Conservation (phyloP, 805 yeast genomes). For the Saccharomyces paradoxus region DNA sequence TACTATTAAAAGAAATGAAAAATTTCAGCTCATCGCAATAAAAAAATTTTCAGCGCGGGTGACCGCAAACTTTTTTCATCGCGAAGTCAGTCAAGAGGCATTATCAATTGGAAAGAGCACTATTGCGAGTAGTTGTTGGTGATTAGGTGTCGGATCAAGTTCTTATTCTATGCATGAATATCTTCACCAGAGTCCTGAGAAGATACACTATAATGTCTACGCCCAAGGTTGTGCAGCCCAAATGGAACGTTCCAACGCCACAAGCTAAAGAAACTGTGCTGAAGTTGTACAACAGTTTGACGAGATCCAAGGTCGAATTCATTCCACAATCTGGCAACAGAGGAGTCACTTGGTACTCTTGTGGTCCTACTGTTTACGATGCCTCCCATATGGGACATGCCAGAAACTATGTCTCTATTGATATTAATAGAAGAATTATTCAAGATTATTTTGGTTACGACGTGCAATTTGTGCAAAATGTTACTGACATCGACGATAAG, state of each 20-base stretch:
- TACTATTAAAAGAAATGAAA: background rate
- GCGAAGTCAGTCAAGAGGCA: background rate
- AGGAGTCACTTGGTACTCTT: conserved; percentile 86
- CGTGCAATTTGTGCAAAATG: conserved; percentile 85
- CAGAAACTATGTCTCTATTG: conserved; percentile 89
- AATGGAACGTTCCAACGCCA: conserved; percentile 39
- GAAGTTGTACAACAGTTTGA: conserved; percentile 73
- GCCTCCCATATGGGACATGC: conserved; percentile 98
- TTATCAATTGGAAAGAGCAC: background rate
- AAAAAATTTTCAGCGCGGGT: background rate
- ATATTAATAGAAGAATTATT: conserved; percentile 81
- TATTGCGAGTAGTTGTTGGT: background rate
- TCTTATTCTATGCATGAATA: background rate
- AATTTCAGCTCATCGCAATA: background rate
- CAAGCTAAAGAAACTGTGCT: conserved; percentile 36
- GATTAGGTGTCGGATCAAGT: background rate
- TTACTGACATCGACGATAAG: conserved; percentile 97
- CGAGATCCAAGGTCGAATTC: conserved; percentile 72
- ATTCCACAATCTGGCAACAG: conserved; percentile 52
- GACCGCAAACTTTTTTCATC: background rate
- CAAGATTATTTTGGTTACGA: conserved; percentile 90
- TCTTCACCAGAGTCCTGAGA: background rate
- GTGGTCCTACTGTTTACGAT: conserved; percentile 98
- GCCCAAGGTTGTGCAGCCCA: conserved; percentile 39
- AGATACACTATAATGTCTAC: background rate